Conservation (phyloP, 2,329 filamentous ascomycete species). For the Aspergillus ustus region DNA sequence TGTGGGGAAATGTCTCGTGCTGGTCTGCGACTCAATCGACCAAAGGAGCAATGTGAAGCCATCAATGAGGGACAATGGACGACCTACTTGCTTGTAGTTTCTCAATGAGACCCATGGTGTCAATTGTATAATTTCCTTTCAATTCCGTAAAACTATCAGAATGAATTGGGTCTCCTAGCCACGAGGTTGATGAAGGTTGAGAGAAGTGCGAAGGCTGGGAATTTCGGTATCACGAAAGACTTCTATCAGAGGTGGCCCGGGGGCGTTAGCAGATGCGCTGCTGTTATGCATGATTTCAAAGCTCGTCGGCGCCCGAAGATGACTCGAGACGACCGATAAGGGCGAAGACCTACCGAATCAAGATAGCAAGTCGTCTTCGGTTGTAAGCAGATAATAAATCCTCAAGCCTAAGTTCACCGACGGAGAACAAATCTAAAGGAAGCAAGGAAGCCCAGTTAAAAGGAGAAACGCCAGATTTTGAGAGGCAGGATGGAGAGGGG, state of each 20-base stretch:
- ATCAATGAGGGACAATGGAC: not conserved
- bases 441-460: not conserved
- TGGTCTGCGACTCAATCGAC: not conserved
- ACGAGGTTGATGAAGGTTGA: not conserved
- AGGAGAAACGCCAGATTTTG: slow-evolving; percentile 3
- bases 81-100: slow-evolving; percentile 57
- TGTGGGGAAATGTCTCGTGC: not conserved
- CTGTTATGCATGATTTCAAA: not conserved
- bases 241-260: not conserved
- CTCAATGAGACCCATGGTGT: slow-evolving; percentile 55
- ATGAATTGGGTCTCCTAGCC: not conserved
- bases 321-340: not conserved
- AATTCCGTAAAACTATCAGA: not conserved
- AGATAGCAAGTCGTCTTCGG: not conserved
- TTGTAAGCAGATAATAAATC: not conserved
- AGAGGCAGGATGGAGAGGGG: slow-evolving; percentile 12
- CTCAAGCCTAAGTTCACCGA: not conserved
- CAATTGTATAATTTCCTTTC: not conserved
- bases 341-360: slow-evolving; percentile 3
- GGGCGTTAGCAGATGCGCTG: slow-evolving; percentile 2
- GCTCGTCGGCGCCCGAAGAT: not conserved
- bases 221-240: not conserved
- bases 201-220: not conserved
- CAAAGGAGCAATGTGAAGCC: not conserved
- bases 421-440: not conserved